Conservation (phyloP, 371 early-diverging fungal species). For the Haplosporangium sp. region DNA sequence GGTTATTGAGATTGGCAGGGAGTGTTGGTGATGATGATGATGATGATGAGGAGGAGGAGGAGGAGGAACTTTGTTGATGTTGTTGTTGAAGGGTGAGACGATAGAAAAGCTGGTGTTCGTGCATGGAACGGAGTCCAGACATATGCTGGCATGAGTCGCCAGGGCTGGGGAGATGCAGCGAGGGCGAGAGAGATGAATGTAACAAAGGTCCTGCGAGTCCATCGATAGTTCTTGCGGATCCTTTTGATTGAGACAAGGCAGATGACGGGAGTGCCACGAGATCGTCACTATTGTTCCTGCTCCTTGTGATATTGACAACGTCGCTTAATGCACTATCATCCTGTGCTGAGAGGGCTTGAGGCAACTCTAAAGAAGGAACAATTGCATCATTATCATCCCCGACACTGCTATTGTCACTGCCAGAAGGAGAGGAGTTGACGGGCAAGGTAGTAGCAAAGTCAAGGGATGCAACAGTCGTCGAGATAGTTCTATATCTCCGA, state of each 20-base stretch:
- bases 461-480: conserved; percentile 24
- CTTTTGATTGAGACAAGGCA: too few relatives aligned
- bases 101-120: conserved; percentile 14
- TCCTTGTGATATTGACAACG: neutral
- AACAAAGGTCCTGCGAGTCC: neutral
- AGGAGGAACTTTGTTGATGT: neutral
- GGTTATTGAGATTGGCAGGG: neutral
- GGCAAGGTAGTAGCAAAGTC: conserved; percentile 16
- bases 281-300: neutral
- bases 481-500: conserved; percentile 28
- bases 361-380: conserved; percentile 2
- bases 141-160: neutral
- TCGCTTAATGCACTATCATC: neutral
- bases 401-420: neutral
- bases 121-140: conserved; percentile 11
- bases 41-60: too few relatives aligned
- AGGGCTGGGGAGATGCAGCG: neutral
- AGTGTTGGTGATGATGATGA: neutral
- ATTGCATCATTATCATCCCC: conserved; percentile 10
- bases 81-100: conserved; percentile 19
- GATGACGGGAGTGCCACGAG: too few relatives aligned
- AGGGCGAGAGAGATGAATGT: conserved; percentile 10
- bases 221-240: neutral
- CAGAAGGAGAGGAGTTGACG: neutral
- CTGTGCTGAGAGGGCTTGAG: neutral